phyloP scores from a whole-genome alignment of 2,329 filamentous ascomycete genomes.

The Teratosphaeria gauchensis region DNA sequence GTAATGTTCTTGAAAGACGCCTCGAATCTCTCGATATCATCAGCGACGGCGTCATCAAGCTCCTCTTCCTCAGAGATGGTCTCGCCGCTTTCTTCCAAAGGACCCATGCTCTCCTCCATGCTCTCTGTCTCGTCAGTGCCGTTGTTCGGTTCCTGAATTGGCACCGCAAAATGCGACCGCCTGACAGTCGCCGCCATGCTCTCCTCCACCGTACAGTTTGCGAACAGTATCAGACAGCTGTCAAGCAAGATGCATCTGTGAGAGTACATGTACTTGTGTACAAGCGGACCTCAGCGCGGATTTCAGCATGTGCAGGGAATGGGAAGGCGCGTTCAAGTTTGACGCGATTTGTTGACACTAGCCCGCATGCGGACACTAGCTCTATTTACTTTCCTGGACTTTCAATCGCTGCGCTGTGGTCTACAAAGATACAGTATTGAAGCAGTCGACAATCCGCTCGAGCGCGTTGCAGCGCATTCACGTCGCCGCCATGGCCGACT shows the following conservation, averaged over 20 bases:
- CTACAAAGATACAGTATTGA: background rate
- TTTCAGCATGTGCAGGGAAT: background rate
- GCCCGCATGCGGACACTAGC: too few relatives aligned
- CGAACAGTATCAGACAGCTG: background rate
- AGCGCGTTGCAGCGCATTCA: conserved; percentile 6
- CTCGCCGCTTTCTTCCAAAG: conserved; percentile 41
- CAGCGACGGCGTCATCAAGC: conserved; percentile 59
- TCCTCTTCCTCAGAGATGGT: conserved; percentile 48
- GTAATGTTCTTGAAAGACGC: conserved; percentile 74
- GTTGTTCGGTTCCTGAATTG: conserved; percentile 12
- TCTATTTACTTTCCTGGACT: too few relatives aligned
- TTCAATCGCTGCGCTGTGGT: too few relatives aligned
- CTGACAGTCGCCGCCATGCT: conserved; percentile 14
- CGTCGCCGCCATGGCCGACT: conserved; percentile 58
- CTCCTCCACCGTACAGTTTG: background rate
- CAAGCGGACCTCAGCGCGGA: background rate
- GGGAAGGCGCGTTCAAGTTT: background rate
- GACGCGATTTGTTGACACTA: too few relatives aligned
- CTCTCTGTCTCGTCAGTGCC: conserved; percentile 28
- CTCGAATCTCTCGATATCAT: conserved; percentile 82
- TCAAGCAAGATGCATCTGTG: background rate
- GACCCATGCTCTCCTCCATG: conserved; percentile 40
- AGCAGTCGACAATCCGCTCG: background rate
- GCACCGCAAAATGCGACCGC: conserved; percentile 9
- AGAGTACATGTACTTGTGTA: too few relatives aligned